Conservation (phyloP, 352 stramenopile genomes). For the Globisporangium iwayamae region DNA sequence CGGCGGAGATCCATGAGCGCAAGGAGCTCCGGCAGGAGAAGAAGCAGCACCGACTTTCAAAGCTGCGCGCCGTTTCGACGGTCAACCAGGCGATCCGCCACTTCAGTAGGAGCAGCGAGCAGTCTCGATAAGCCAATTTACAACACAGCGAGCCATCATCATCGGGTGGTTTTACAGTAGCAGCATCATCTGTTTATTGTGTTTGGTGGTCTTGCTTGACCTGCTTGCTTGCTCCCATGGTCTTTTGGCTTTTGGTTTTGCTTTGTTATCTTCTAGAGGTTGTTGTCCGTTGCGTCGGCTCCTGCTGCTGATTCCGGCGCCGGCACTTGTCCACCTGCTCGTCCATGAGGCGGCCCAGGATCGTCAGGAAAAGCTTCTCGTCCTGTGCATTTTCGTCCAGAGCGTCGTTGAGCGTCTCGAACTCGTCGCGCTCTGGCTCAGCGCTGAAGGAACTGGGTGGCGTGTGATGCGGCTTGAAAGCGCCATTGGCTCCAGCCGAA, state of each 20-base stretch:
- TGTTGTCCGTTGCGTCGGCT: conserved; percentile 7
- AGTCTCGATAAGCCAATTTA: neutral
- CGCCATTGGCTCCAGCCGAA: neutral
- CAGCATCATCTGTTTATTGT: neutral
- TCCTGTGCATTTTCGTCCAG: conserved; percentile 58
- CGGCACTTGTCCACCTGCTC: conserved; percentile 46
- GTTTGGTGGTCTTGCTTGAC: neutral
- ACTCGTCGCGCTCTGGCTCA: conserved; percentile 70
- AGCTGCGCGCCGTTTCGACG: conserved; percentile 27
- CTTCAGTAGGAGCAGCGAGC: conserved; percentile 11
- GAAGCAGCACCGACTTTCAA: conserved; percentile 21
- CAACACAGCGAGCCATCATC: neutral
- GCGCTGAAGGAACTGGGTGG: conserved; percentile 23
- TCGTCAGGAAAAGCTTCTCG: conserved; percentile 71
- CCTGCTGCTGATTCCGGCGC: conserved; percentile 23
- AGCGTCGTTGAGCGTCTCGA: conserved; percentile 63
- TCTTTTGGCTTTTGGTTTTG: neutral
- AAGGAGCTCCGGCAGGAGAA: conserved; percentile 22
- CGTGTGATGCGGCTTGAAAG: neutral
- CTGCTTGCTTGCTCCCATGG: neutral
- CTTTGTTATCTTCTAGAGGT: conserved; percentile 7
- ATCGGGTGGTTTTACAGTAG: neutral
- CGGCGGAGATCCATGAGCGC: conserved; percentile 27
- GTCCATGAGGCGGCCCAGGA: conserved; percentile 65
- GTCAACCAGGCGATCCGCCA: conserved; percentile 32